phyloP scores from a whole-genome alignment of 257 asterid genomes.

The Solanum habrochaites region DNA sequence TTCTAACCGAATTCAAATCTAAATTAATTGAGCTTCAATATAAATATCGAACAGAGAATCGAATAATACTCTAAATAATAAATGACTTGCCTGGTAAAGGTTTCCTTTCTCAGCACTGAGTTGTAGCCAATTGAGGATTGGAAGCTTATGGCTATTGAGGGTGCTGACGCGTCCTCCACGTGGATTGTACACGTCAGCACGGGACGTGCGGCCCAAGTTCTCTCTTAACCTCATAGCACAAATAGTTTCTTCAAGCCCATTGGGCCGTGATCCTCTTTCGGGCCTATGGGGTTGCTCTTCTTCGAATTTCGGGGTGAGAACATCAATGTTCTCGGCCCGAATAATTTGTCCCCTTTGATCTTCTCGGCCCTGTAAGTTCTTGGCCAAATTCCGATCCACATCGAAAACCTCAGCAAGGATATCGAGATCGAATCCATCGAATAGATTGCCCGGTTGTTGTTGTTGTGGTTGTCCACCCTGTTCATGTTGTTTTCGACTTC shows the following conservation, averaged over 20 bases:
- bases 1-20: no score
- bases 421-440: constrained; percentile 27
- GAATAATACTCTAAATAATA: not conserved
- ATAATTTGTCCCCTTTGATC: constrained; percentile 49
- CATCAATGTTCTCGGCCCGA: constrained; percentile 16
- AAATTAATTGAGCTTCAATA: rapidly evolving
- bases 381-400: not conserved
- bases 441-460: constrained; percentile 9
- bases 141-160: constrained; percentile 41
- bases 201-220: constrained; percentile 28
- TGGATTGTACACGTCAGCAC: constrained; percentile 44
- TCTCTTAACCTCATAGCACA: constrained; percentile 30
- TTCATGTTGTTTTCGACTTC: not conserved
- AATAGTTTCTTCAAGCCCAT: constrained; percentile 46
- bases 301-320: constrained; percentile 21
- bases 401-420: constrained; percentile 29
- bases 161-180: constrained; percentile 48
- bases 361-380: constrained; percentile 14
- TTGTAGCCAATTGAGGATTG: constrained; percentile 30
- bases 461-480: not conserved
- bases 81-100: constrained; percentile 38
- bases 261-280: not conserved
- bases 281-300: not conserved
- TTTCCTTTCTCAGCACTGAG: constrained; percentile 48
- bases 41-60: rapidly evolving